Base-by-base conservation (phyloP, 352 stramenopile genomes). In the Phytopythium ostracodes region DNA sequence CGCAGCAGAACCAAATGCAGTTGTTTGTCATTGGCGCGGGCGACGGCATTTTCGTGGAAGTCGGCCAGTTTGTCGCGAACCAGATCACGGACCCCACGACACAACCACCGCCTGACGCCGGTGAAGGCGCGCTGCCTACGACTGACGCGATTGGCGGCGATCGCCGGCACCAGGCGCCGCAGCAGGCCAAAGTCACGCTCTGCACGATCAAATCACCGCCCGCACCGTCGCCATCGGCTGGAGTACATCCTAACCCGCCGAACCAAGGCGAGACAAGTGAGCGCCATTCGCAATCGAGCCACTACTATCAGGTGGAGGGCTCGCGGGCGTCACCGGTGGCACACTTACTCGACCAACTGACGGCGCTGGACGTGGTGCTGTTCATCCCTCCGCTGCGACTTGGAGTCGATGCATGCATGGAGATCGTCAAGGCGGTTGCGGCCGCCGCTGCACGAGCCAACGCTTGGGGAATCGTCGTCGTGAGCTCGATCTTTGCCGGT, bases 1-100 rank as follows among this genome's bases (percentile, higher is more conserved):
- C 78, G 5, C 65, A 73, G 0, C 75, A 88, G 51, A 90, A 86
- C 59, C 70, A 88, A 65, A 81, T 89, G 61, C 84, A 93, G 70
- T 65, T 93, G 15, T 93, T 93, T 59, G 78, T 93, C n/a, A 66
- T 91, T 18, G 84, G 84, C n/a, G 79, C 79, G 1, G 79, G 78
- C 27, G 84, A 92, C 42, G 77, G 72, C 4, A 55, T 92, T 20
- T 92, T 91, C 46, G 68, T 85, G 43, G 78, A 89, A 59, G 68
- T 91, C 33, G 83, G 84, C 50, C 76, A 80, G 50, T 76, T 89
- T 9, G 56, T 92, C 11, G 71, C 82, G 11, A 69, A 70, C 56
- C 84, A 90, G 61, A 75, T 89, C 55, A 89, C 77, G 17, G 77
- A 79, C 17, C 75, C 82, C 10, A 70, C 73, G 18, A 53, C 63